Percentiles rank a stretch among this genome's conserved stretches.
Conservation (phyloP, 2,329 filamentous ascomycete genomes). For the Cercospora brassicicola region DNA sequence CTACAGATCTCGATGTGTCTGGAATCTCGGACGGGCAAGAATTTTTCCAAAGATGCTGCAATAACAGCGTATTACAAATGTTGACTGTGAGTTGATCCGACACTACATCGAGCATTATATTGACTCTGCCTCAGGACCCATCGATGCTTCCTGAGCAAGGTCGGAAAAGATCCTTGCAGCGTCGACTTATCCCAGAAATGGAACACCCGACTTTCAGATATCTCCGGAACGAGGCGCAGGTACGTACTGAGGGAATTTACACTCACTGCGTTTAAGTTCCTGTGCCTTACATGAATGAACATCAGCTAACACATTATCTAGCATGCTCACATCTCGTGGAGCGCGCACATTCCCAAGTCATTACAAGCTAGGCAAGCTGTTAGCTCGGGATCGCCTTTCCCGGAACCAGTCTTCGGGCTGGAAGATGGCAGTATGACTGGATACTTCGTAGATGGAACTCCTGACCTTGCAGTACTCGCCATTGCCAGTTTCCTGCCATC, state of each 20-base stretch:
- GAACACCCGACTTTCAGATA: not conserved
- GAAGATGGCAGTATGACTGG: constrained; percentile 40
- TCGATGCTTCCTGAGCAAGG: not conserved
- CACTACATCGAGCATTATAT: not conserved
- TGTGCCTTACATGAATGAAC: not conserved
- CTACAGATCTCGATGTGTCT: constrained; percentile 26
- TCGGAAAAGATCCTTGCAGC: not conserved
- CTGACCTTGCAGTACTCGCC: constrained; percentile 51
- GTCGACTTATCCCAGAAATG: not conserved
- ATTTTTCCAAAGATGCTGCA: constrained; percentile 46
- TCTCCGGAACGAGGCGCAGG: not conserved
- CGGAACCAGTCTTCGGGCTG: not conserved
- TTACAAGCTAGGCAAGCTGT: not conserved
- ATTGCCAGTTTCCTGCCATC: constrained; percentile 44
- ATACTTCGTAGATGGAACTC: constrained; percentile 48
- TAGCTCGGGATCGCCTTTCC: not conserved
- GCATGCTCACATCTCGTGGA: not conserved
- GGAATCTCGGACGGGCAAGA: constrained; percentile 42
- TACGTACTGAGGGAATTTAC: not conserved
- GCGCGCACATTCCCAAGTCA: constrained; percentile 1
- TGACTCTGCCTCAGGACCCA: not conserved
- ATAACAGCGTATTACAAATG: not conserved
- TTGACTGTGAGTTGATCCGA: not conserved
- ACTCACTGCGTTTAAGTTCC: not conserved
- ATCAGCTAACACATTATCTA: not conserved